Evolutionary conservation across 176 grass and related monocot genomes (phyloP).

Genomic region (Musa troglodytarum): DNA sequence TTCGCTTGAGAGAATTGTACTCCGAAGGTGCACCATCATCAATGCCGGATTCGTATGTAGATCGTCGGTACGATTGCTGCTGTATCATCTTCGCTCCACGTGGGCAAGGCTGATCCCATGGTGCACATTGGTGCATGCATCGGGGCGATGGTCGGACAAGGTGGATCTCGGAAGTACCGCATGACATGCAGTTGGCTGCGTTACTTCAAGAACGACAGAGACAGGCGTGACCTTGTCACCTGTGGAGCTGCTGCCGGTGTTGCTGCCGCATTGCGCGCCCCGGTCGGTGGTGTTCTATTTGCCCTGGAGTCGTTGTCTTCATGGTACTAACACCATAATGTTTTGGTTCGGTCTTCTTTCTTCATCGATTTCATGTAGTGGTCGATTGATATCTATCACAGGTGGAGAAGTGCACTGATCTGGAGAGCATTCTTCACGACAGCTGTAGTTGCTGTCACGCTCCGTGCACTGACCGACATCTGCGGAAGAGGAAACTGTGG

Average conservation of each 20-base stretch:
- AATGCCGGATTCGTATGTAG: constrained; percentile 22
- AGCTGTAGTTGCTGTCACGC: constrained; percentile 78
- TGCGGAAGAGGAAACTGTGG: constrained; percentile 60
- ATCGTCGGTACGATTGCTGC: constrained; percentile 55
- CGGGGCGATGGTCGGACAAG: constrained; percentile 75
- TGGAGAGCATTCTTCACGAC: constrained; percentile 95
- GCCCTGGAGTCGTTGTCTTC: constrained; percentile 83
- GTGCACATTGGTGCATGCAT: constrained; percentile 92
- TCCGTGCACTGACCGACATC: constrained; percentile 60
- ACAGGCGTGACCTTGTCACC: constrained; percentile 86
- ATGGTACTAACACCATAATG: constrained; percentile 27
- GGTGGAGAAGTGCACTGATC: constrained; percentile 88
- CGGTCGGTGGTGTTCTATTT: constrained; percentile 79
- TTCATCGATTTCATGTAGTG: neutral
- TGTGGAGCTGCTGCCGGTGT: constrained; percentile 74
- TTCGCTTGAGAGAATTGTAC: neutral
- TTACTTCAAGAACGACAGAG: constrained; percentile 92
- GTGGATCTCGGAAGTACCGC: constrained; percentile 65
- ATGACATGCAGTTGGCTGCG: constrained; percentile 79
- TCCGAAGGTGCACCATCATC: neutral
- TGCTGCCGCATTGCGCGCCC: constrained; percentile 69
- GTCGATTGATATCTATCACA: constrained; percentile 3
- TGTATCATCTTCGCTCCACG: constrained; percentile 79
- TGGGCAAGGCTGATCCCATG: constrained; percentile 89
- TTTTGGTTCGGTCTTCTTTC: neutral